Conservation (phyloP, 192 early-diverging fungal genomes). For the Radiomyces spectabilis region DNA sequence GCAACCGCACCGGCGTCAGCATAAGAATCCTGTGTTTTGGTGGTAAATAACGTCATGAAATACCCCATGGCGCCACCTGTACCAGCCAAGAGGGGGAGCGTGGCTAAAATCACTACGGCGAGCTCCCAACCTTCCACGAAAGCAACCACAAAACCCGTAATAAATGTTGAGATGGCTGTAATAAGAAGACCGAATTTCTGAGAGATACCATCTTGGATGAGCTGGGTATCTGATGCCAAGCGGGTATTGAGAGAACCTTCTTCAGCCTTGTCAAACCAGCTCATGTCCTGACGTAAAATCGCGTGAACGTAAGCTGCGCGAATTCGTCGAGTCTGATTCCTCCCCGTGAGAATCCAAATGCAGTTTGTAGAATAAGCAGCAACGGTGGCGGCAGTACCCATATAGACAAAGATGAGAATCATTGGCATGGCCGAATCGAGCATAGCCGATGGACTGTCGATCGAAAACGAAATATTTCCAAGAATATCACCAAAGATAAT, state of each 20-base stretch:
- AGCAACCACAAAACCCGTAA: slow-evolving; percentile 64
- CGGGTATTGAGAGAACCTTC: slow-evolving; percentile 77
- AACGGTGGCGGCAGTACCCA: too few relatives aligned
- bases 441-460: too few relatives aligned
- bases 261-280: slow-evolving; percentile 70
- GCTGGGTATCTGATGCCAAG: slow-evolving; percentile 69
- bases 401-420: too few relatives aligned
- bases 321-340: slow-evolving; percentile 71
- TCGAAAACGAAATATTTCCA: too few relatives aligned
- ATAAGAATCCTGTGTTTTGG: slow-evolving; percentile 51
- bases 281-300: slow-evolving; percentile 74
- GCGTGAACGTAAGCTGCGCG: slow-evolving; percentile 61
- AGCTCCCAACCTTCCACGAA: slow-evolving; percentile 74
- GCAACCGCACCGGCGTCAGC: slow-evolving; percentile 78
- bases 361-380: too few relatives aligned
- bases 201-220: slow-evolving; percentile 77
- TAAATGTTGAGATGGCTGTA: slow-evolving; percentile 52
- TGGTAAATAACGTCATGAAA: slow-evolving; percentile 33
- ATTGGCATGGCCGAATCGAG: too few relatives aligned
- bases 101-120: slow-evolving; percentile 67
- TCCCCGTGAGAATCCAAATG: too few relatives aligned
- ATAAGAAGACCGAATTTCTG: slow-evolving; percentile 72
- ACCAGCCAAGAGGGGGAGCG: slow-evolving; percentile 63
- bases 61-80: slow-evolving; percentile 18
- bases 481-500: slow-evolving; percentile 23